Conservation (phyloP, 176 grass and related monocot genomes). For the Calamus simplicifolius region DNA sequence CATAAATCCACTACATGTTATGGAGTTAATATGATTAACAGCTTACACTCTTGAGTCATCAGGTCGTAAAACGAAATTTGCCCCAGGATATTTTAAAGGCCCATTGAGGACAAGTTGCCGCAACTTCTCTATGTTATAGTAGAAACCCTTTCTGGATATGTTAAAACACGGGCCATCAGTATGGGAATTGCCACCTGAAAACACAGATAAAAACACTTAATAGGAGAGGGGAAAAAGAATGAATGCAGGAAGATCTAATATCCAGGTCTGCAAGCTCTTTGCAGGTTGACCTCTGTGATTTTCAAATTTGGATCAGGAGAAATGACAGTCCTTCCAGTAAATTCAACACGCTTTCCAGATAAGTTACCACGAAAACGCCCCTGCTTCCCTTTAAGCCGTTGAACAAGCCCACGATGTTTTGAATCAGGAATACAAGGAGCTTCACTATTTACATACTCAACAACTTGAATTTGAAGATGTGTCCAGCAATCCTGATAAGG, state of each 20-base stretch:
- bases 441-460: slow-evolving; percentile 91
- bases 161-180: slow-evolving; percentile 80
- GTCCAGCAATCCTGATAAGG: slow-evolving; percentile 57
- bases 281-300: slow-evolving; percentile 64
- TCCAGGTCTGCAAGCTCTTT: background rate
- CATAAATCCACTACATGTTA: slow-evolving; percentile 15
- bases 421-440: slow-evolving; percentile 68
- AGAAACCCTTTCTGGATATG: slow-evolving; percentile 86
- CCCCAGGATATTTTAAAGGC: slow-evolving; percentile 85
- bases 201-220: slow-evolving; percentile 4
- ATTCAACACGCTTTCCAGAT: slow-evolving; percentile 92
- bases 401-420: slow-evolving; percentile 66
- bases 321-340: slow-evolving; percentile 97
- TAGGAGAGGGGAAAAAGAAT: background rate
- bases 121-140: slow-evolving; percentile 85
- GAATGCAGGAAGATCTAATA: background rate
- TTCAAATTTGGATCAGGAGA: slow-evolving; percentile 98
- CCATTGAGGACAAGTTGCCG: slow-evolving; percentile 79
- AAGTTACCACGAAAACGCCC: slow-evolving; percentile 95
- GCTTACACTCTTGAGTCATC: slow-evolving; percentile 67
- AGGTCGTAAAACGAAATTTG: slow-evolving; percentile 61
- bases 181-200: slow-evolving; percentile 80
- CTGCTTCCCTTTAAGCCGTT: slow-evolving; percentile 93
- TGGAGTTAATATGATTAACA: slow-evolving; percentile 9
- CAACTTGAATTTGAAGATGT: slow-evolving; percentile 79